phyloP scores from a whole-genome alignment of 2,329 filamentous ascomycete species.

The Aspergillus fructus region DNA sequence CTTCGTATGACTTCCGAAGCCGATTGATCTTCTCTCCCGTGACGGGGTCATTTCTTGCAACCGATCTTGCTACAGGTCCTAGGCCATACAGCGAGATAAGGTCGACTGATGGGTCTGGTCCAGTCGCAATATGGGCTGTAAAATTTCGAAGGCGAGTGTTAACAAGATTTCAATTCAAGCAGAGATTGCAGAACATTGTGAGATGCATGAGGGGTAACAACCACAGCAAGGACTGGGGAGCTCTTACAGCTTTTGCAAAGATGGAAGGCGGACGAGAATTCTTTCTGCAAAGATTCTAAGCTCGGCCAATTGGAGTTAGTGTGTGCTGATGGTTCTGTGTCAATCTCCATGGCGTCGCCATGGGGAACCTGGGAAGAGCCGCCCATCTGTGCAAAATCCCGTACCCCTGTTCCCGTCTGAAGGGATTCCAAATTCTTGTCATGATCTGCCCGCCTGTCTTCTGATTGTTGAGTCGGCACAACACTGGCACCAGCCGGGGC shows the following conservation, averaged over 20 bases:
- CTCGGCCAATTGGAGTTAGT: slow-evolving; percentile 29
- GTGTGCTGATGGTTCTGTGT: slow-evolving; percentile 26
- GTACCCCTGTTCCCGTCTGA: slow-evolving; percentile 18
- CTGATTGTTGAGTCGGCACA: slow-evolving; percentile 22
- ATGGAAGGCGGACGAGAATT: slow-evolving; percentile 49
- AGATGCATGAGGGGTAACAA: slow-evolving; percentile 23
- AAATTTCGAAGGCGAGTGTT: slow-evolving; percentile 37
- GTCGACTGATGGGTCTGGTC: slow-evolving; percentile 59
- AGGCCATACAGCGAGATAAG: slow-evolving; percentile 60
- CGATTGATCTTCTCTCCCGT: slow-evolving; percentile 67
- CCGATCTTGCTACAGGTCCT: slow-evolving; percentile 55
- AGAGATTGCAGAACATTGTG: slow-evolving; percentile 26
- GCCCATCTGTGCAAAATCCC: slow-evolving; percentile 23
- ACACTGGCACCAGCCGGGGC: slow-evolving; percentile 18
- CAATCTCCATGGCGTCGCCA: slow-evolving; percentile 42
- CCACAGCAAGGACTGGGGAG: slow-evolving; percentile 39
- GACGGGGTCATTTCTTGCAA: slow-evolving; percentile 58
- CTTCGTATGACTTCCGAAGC: slow-evolving; percentile 56
- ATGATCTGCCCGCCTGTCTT: slow-evolving; percentile 37
- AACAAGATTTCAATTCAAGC: slow-evolving; percentile 39
- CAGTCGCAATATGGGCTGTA: slow-evolving; percentile 49
- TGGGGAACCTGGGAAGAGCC: slow-evolving; percentile 17
- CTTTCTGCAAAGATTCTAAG: slow-evolving; percentile 45
- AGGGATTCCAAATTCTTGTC: slow-evolving; percentile 27
- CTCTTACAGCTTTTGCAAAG: slow-evolving; percentile 52